Conservation (phyloP, 2,329 filamentous ascomycete genomes). For the Fusarium longipes region DNA sequence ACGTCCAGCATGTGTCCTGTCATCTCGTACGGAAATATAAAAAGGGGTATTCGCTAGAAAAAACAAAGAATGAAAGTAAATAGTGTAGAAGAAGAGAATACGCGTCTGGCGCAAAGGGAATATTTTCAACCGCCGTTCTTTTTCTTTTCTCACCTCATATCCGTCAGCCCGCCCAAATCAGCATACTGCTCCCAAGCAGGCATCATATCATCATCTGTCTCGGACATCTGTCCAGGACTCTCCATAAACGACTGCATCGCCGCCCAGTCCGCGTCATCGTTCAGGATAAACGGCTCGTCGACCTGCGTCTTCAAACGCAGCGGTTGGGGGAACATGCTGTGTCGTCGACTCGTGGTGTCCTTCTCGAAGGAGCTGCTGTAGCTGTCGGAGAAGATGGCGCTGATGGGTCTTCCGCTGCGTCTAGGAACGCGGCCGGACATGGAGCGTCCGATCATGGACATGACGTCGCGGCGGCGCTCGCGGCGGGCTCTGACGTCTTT, state of each 20-base stretch:
- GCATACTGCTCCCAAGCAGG: slow-evolving; percentile 61
- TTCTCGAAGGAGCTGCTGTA: slow-evolving; percentile 10
- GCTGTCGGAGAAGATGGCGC: slow-evolving; percentile 44
- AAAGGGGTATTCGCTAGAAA: slow-evolving; percentile 43
- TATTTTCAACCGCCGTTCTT: neutral
- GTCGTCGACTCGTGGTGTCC: slow-evolving; percentile 21
- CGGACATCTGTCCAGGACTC: slow-evolving; percentile 28
- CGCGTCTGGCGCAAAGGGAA: slow-evolving; percentile 24
- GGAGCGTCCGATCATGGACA: slow-evolving; percentile 44
- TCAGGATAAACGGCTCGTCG: slow-evolving; percentile 45
- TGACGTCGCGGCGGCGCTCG: slow-evolving; percentile 47
- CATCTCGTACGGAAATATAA: slow-evolving; percentile 33
- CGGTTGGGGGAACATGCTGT: slow-evolving; percentile 42
- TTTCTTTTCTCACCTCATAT: slow-evolving; percentile 46
- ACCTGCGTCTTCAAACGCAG: slow-evolving; percentile 36
- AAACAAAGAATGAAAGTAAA: slow-evolving; percentile 6
- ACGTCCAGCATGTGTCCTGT: slow-evolving; percentile 11
- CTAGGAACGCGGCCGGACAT: slow-evolving; percentile 43
- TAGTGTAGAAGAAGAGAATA: slow-evolving; percentile 7
- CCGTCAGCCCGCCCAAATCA: slow-evolving; percentile 59
- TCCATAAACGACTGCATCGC: slow-evolving; percentile 54
- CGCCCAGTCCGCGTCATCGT: slow-evolving; percentile 52
- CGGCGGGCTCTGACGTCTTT: slow-evolving; percentile 42
- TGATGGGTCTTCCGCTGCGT: slow-evolving; percentile 44
- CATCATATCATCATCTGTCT: slow-evolving; percentile 42